Conservation (phyloP, 2,329 filamentous ascomycete genomes). For the Stachybotrys echinatus region DNA sequence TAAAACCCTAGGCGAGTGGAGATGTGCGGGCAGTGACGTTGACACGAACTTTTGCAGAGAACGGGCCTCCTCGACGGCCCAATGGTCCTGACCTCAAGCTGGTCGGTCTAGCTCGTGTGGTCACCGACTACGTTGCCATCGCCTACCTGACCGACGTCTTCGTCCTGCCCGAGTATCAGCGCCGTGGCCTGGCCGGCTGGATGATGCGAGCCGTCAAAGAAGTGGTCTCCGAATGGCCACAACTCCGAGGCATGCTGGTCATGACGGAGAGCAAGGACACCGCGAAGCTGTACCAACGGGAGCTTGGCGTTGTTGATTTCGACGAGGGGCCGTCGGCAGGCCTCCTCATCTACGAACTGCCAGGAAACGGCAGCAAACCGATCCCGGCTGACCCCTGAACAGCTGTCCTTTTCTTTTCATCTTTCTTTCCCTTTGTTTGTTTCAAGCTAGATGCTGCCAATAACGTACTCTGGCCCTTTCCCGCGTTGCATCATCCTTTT, state of each 20-base stretch:
- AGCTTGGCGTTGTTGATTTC: constrained; percentile 39
- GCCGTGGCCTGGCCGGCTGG: constrained; percentile 59
- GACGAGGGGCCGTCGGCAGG: constrained; percentile 34
- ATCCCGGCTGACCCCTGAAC: constrained; percentile 23
- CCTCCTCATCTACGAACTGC: constrained; percentile 35
- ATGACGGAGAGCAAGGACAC: constrained; percentile 38
- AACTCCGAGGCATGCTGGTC: constrained; percentile 55
- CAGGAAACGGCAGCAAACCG: constrained; percentile 28
- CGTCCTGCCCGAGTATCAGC: constrained; percentile 53
- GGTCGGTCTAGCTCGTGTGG: constrained; percentile 44
- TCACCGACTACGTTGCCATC: constrained; percentile 66
- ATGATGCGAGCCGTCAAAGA: constrained; percentile 57
- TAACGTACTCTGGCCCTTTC: too few relatives aligned
- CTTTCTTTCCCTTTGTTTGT: too few relatives aligned
- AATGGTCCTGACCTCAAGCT: constrained; percentile 25
- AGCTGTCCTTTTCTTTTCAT: not conserved
- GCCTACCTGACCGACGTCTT: constrained; percentile 66
- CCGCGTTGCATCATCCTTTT: too few relatives aligned
- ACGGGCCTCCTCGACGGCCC: constrained; percentile 22
- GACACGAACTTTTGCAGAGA: constrained; percentile 16
- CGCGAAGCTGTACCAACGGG: constrained; percentile 40
- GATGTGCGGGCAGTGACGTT: constrained; percentile 6
- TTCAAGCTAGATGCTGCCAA: not conserved
- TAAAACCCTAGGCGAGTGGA: constrained; percentile 13
- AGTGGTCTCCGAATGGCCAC: constrained; percentile 47